A percentile compares a stretch with the other conserved stretches of the same genome.
phyloP scores from a whole-genome alignment of 2,329 filamentous ascomycete genomes.

The Sclerotinia trifoliorum region DNA sequence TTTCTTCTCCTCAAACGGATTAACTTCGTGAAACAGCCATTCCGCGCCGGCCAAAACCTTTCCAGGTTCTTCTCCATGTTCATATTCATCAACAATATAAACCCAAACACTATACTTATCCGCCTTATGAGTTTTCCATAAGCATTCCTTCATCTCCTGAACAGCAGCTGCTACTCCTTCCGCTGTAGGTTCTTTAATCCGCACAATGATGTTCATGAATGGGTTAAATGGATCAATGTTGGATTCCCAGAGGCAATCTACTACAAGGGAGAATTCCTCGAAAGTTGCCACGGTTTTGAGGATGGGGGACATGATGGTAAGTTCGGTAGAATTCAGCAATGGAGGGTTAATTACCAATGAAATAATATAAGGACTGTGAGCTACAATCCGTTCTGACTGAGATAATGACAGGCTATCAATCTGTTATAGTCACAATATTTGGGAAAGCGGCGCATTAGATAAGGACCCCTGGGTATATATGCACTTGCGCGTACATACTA shows the following conservation, averaged over 20 bases:
- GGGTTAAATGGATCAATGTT: background rate
- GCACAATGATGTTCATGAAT: background rate
- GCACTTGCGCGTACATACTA: background rate
- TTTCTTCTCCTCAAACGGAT: background rate
- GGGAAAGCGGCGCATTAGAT: background rate
- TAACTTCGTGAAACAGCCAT: background rate
- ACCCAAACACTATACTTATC: background rate
- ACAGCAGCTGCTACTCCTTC: background rate
- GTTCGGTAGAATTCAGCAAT: background rate
- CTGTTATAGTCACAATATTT: background rate
- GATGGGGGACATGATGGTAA: background rate
- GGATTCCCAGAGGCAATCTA: conserved; percentile 4
- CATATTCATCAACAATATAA: background rate
- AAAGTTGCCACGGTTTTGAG: background rate
- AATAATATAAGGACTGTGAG: accelerated
- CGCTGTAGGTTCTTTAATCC: background rate
- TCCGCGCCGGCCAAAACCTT: background rate
- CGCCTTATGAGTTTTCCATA: background rate
- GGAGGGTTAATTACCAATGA: background rate
- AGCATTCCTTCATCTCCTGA: background rate
- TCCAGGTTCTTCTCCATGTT: background rate
- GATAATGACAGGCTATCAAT: no score
- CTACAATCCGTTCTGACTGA: no score
- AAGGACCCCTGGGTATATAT: background rate
- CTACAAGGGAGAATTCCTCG: background rate